Base-by-base conservation (phyloP, 768 basidiomycete genomes). In the Cystofilobasidium ferigula region DNA sequence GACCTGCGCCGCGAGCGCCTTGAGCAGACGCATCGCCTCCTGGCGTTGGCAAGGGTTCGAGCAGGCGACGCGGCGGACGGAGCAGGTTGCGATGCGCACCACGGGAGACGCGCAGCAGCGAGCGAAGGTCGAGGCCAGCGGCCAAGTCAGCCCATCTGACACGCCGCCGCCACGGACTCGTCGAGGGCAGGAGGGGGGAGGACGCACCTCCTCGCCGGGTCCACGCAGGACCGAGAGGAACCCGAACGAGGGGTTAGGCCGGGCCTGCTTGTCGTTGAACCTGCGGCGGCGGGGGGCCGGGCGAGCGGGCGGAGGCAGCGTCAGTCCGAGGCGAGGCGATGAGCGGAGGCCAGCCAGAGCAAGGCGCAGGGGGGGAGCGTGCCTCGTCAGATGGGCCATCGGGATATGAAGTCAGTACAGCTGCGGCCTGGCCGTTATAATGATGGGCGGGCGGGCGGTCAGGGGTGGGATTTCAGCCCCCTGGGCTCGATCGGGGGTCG, bases 1-100 rank as follows among this genome's bases (percentile, higher is more conserved):
- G 28, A 43, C 36, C 40, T 60, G 58, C 18, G 58, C 58, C n/a
- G 58, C 58, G 8, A 60, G 58, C 6, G 38, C 40, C 26, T 40
- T n/a, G 22, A 60, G 38, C 2, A 60, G 26, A 10, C 18, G 14
- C 16, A 40, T 43, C 6, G 26, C n/a, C 40, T 60, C 26, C 58
- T 60, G 30, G 56, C 9, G 22, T 7, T 2, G 13, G 56, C 30
- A 28, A 35, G 35, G 26, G 56, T 13, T 34, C 57, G 36, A 10
- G 57, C 57, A 38, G 36, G 13, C 57, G 38, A 10, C 3, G 7
- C 12, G 28, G 45, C n/a, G 22, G 45, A n/a, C 13, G 45, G 45
- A n/a, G 45, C 22, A 45, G 20, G n/a, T n/a, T n/a, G n/a, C n/a
- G n/a, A n/a, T n/a, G n/a, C n/a, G n/a, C n/a, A n/a, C n/a, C n/a